These are phyloP conservation scores for Macaranga tanarius DNA, from an alignment of 441 rosid genomes.

Conservation along the genomic window DNA sequence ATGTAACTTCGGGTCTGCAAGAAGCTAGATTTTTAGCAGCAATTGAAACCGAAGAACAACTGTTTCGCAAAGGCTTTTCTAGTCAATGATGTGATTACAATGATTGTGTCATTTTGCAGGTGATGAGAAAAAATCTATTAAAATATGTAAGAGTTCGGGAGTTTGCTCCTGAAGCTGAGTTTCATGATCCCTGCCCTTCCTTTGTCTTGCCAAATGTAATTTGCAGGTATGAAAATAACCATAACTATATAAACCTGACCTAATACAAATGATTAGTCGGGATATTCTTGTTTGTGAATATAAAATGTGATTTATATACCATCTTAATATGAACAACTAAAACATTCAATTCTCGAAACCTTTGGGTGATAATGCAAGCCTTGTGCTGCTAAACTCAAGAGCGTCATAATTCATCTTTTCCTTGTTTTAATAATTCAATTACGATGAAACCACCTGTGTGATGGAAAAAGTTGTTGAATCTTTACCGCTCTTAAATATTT, in stretches of 20 bases:
- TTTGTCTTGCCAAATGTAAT: slow-evolving; percentile 80
- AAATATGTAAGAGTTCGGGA: slow-evolving; percentile 74
- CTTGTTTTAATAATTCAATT: not conserved
- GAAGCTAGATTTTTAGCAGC: not conserved
- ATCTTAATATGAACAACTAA: not conserved
- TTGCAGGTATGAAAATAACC: slow-evolving; percentile 61
- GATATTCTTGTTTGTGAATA: not conserved
- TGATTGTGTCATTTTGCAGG: slow-evolving; percentile 37
- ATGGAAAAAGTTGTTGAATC: not conserved
- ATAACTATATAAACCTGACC: not conserved
- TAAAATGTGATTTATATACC: not conserved
- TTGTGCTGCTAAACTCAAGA: not conserved
- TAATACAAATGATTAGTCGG: not conserved
- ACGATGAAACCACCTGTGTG: not conserved
- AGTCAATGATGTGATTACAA: not conserved
- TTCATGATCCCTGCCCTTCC: slow-evolving; percentile 66
- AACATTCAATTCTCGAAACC: not conserved
- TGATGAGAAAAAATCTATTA: slow-evolving; percentile 83
- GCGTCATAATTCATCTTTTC: not conserved
- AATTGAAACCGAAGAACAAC: not conserved
- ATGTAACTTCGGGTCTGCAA: not conserved
- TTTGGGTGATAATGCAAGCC: not conserved
- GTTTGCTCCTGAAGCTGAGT: slow-evolving; percentile 88
- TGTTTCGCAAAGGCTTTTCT: not conserved
- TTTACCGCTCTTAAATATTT: not conserved